Conservation (phyloP, 1,284 basidiomycete species). For the Crocinoboletus sp. region DNA sequence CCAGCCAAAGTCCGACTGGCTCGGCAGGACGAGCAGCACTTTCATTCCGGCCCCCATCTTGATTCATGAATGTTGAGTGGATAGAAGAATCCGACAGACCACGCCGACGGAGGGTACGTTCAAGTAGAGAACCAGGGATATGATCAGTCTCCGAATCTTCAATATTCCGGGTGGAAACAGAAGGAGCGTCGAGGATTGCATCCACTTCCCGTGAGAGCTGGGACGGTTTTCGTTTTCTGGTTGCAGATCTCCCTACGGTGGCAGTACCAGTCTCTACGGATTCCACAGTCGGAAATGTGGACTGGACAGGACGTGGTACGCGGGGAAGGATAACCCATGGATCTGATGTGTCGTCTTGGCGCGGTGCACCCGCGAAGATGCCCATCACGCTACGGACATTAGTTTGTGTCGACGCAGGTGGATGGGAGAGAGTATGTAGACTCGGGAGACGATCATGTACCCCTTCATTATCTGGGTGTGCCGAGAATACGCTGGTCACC, state of each 20-base stretch:
- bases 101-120: constrained; percentile 68
- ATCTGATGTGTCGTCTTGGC: constrained; percentile 39
- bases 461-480: constrained; percentile 28
- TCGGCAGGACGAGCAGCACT: not conserved
- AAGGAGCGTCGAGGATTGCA: constrained; percentile 64
- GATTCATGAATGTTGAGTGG: constrained; percentile 70
- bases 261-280: constrained; percentile 16
- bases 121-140: constrained; percentile 43
- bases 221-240: constrained; percentile 27
- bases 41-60: constrained; percentile 32
- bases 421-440: constrained; percentile 17
- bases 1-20: constrained; percentile 11
- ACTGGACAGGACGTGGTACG: constrained; percentile 35
- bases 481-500: constrained; percentile 53
- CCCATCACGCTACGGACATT: constrained; percentile 50
- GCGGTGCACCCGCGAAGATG: constrained; percentile 83
- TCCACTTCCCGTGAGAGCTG: constrained; percentile 66
- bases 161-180: constrained; percentile 25
- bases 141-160: constrained; percentile 37
- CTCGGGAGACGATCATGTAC: constrained; percentile 17
- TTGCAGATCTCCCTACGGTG: constrained; percentile 22
- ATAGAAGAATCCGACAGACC: constrained; percentile 91
- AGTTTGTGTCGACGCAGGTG: constrained; percentile 22
- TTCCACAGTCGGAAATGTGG: constrained; percentile 25
- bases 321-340: constrained; percentile 65